These are phyloP conservation scores for Phialocephala subalpina DNA, from an alignment of 2,329 filamentous ascomycete genomes.

Conservation along the genomic window DNA sequence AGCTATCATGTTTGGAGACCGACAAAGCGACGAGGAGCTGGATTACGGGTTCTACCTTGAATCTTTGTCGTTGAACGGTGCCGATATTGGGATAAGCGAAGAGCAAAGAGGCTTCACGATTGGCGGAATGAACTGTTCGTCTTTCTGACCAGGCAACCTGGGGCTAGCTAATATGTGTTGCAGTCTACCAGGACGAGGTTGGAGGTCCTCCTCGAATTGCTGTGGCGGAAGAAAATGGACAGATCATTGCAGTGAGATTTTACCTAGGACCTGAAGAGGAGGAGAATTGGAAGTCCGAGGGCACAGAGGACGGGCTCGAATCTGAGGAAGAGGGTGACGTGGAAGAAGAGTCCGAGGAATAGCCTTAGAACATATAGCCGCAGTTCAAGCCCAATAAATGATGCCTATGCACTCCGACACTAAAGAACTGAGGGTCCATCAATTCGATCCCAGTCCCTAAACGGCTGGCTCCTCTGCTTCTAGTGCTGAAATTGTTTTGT, in stretches of 20 bases:
- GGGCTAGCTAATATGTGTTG: background rate
- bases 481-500: too few relatives aligned
- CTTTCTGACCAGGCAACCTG: background rate
- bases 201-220: slow-evolving; percentile 8
- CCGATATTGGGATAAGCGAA: background rate
- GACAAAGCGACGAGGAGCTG: background rate
- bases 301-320: background rate
- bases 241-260: background rate
- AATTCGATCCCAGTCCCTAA: too few relatives aligned
- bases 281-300: background rate
- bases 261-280: background rate
- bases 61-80: background rate
- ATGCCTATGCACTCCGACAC: too few relatives aligned
- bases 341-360: background rate
- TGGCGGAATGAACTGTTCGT: slow-evolving; percentile 3
- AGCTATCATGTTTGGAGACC: slow-evolving; percentile 5
- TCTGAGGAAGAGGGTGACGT: background rate
- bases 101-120: background rate
- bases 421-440: too few relatives aligned
- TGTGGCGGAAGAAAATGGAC: slow-evolving; percentile 1
- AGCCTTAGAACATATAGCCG: background rate
- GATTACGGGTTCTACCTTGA: background rate
- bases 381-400: too few relatives aligned
- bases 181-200: background rate
- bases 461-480: too few relatives aligned